Evolutionary conservation across 345 rosid species (phyloP).

Genomic region (Citrus mangshanensis): DNA sequence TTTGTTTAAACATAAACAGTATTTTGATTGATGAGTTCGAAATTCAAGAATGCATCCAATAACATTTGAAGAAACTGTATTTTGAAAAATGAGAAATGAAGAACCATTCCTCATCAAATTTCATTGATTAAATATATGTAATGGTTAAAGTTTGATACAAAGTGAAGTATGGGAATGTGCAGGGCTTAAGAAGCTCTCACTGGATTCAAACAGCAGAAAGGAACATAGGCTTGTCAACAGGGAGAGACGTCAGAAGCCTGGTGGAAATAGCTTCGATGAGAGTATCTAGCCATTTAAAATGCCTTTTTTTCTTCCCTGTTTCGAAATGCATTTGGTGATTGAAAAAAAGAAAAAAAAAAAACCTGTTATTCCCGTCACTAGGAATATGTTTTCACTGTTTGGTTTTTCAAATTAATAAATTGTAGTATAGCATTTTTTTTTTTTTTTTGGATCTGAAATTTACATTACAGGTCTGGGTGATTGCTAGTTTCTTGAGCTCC

Average conservation of each 20-base stretch:
- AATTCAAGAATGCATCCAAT: no score
- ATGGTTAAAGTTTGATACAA: no score
- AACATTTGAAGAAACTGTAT: no score
- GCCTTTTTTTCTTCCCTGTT: background rate
- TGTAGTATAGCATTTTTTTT: background rate
- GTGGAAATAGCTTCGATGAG: conserved; percentile 19
- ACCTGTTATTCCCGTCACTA: background rate
- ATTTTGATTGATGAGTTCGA: no score
- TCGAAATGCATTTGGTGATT: background rate
- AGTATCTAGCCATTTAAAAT: conserved; percentile 8
- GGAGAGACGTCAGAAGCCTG: background rate
- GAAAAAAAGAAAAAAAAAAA: background rate
- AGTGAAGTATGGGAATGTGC: background rate
- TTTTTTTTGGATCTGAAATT: background rate
- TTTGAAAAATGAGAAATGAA: no score
- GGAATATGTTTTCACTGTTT: background rate
- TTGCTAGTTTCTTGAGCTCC: background rate
- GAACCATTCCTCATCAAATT: no score
- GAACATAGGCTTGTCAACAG: background rate
- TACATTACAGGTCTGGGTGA: background rate
- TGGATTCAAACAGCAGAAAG: background rate
- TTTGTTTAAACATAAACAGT: no score
- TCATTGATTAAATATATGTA: no score
- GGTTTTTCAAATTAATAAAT: background rate
- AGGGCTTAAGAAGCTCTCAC: conserved; percentile 11